Evolutionary conservation across 2,329 filamentous ascomycete genomes (phyloP).

Genomic region (Thelonectria blattea): DNA sequence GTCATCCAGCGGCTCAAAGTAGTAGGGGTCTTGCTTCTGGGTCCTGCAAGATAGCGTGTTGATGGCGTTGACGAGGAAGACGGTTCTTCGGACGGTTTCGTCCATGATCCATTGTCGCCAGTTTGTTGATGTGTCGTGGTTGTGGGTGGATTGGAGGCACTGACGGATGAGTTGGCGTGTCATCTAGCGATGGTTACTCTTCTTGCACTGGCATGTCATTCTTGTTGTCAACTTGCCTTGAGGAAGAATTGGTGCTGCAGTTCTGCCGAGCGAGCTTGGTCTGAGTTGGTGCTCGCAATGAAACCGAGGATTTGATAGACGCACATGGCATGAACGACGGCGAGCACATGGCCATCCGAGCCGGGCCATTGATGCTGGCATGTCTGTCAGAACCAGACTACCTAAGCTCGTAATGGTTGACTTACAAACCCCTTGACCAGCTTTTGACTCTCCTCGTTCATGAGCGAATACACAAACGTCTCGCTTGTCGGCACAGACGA

Average conservation of each 20-base stretch:
- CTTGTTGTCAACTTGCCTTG: conserved; percentile 5
- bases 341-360: not conserved
- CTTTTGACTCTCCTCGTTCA: conserved; percentile 17
- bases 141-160: not conserved
- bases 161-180: not conserved
- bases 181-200: not conserved
- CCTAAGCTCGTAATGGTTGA: not conserved
- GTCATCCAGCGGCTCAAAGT: not conserved
- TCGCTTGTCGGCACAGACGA: not conserved
- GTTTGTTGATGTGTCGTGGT: not conserved
- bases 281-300: conserved; percentile 10
- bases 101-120: not conserved
- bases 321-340: conserved; percentile 21
- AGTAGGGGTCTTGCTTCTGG: not conserved
- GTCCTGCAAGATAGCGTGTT: not conserved
- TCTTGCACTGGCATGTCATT: not conserved
- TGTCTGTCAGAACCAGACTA: not conserved
- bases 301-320: conserved; percentile 24
- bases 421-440: conserved; percentile 12
- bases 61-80: not conserved
- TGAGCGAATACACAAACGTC: conserved; percentile 1
- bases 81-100: not conserved
- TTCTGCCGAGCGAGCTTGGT: conserved; percentile 9
- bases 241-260: conserved; percentile 16
- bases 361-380: not conserved